phyloP scores from a whole-genome alignment of 2,329 filamentous ascomycete genomes.

The Zalaria obscura region DNA sequence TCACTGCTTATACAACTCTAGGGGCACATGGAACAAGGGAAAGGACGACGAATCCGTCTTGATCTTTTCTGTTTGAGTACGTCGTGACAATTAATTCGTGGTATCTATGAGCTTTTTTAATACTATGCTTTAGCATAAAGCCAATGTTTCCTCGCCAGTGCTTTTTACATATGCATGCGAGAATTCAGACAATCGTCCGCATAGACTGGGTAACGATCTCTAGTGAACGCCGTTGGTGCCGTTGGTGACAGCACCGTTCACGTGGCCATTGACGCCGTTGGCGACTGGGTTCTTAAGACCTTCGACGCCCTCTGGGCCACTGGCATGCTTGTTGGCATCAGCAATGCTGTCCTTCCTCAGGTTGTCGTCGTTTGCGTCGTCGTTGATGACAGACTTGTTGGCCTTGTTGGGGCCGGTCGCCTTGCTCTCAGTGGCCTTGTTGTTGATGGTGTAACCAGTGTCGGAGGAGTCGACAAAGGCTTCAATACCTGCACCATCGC shows the following conservation, averaged over 20 bases:
- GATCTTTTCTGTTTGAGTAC: too few relatives aligned
- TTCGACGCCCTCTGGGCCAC: conserved; percentile 16
- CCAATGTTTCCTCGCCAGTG: too few relatives aligned
- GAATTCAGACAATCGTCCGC: background rate
- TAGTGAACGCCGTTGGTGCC: conserved; percentile 4
- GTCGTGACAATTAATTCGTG: too few relatives aligned
- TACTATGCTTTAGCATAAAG: too few relatives aligned
- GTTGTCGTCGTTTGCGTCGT: conserved; percentile 13
- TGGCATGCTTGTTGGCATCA: conserved; percentile 14
- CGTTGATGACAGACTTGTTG: conserved; percentile 20
- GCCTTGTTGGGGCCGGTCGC: conserved; percentile 12
- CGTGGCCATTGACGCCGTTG: conserved; percentile 5
- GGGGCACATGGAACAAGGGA: too few relatives aligned
- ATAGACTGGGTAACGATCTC: background rate
- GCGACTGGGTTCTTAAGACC: conserved; percentile 7
- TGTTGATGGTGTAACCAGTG: conserved; percentile 44
- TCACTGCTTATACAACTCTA: too few relatives aligned
- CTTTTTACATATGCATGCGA: too few relatives aligned
- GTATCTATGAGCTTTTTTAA: too few relatives aligned
- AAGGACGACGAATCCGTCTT: too few relatives aligned
- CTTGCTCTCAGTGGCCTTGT: conserved; percentile 21
- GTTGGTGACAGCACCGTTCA: conserved; percentile 8
- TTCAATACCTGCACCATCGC: conserved; percentile 51
- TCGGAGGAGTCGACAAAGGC: conserved; percentile 57
- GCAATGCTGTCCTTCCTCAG: conserved; percentile 7